Percentiles rank a stretch among this genome's conserved stretches.
Conservation (phyloP, 2,329 filamentous ascomycete genomes). For the Diaporthe amygdali region DNA sequence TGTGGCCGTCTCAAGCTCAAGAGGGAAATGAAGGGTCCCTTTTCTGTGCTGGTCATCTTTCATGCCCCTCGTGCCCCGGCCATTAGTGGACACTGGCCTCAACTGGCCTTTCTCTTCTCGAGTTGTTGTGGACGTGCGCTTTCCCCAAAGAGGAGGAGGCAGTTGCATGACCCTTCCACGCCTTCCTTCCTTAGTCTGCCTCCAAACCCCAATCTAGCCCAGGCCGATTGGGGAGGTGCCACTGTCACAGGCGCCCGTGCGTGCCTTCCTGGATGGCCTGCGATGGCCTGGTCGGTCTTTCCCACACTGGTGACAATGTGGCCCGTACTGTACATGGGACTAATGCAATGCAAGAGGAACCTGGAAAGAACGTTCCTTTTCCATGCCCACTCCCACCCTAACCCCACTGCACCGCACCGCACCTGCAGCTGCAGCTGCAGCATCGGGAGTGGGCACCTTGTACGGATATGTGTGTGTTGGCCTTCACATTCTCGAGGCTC, state of each 20-base stretch:
- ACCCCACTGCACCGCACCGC: background rate
- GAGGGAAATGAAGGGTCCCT: constrained; percentile 12
- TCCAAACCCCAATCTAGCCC: background rate
- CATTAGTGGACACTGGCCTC: background rate
- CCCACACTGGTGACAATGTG: no score
- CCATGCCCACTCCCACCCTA: background rate
- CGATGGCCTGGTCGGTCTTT: no score
- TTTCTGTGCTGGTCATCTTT: background rate
- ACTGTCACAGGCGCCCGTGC: background rate
- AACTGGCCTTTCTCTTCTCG: background rate
- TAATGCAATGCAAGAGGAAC: constrained; percentile 13
- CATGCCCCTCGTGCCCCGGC: background rate
- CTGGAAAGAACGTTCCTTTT: constrained; percentile 18
- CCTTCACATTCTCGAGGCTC: background rate
- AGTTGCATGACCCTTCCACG: background rate
- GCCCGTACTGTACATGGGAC: background rate
- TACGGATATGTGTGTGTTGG: background rate
- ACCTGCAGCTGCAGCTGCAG: background rate
- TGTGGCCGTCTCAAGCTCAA: background rate
- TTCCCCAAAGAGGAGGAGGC: background rate
- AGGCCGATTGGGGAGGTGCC: background rate
- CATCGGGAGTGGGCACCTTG: background rate
- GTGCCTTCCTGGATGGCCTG: background rate
- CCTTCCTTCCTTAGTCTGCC: background rate
- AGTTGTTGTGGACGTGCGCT: background rate